These are phyloP conservation scores for Chrysosphaeria jannelii DNA, from an alignment of 2,329 filamentous ascomycete genomes.

Conservation along the genomic window DNA sequence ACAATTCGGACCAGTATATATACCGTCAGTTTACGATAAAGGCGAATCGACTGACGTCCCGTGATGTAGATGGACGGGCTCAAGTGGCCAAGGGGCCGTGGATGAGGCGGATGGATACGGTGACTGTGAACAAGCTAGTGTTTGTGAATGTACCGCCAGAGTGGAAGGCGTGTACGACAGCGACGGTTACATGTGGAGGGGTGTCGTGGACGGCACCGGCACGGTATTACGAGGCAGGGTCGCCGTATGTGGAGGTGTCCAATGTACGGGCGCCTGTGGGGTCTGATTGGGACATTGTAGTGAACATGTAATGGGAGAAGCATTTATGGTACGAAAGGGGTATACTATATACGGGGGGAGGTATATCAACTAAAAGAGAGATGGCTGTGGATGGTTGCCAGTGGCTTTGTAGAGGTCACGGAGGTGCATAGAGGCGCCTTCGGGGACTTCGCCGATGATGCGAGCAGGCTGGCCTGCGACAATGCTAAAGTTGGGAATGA, in stretches of 20 bases:
- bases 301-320: no score
- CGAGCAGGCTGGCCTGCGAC: conserved; percentile 61
- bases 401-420: conserved; percentile 32
- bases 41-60: conserved; percentile 28
- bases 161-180: conserved; percentile 36
- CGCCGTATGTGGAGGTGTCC: no score
- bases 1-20: conserved; percentile 61
- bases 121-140: conserved; percentile 59
- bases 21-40: conserved; percentile 49
- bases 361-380: conserved; percentile 4
- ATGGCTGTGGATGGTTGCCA: conserved; percentile 20
- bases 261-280: conserved; percentile 15
- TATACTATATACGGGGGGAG: no score
- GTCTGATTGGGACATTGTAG: no score
- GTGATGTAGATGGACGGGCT: conserved; percentile 28
- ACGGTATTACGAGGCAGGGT: no score
- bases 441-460: conserved; percentile 53
- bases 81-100: conserved; percentile 35
- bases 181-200: conserved; percentile 22
- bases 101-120: conserved; percentile 47
- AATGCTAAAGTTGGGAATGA: conserved; percentile 72
- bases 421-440: conserved; percentile 35
- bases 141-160: conserved; percentile 45
- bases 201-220: conserved; percentile 23
- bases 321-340: not conserved